A percentile compares a stretch with the other conserved stretches of the same genome.
Evolutionary conservation across 2,329 filamentous ascomycete species (phyloP).

Genomic region (Penicillium fuscoglaucum): DNA sequence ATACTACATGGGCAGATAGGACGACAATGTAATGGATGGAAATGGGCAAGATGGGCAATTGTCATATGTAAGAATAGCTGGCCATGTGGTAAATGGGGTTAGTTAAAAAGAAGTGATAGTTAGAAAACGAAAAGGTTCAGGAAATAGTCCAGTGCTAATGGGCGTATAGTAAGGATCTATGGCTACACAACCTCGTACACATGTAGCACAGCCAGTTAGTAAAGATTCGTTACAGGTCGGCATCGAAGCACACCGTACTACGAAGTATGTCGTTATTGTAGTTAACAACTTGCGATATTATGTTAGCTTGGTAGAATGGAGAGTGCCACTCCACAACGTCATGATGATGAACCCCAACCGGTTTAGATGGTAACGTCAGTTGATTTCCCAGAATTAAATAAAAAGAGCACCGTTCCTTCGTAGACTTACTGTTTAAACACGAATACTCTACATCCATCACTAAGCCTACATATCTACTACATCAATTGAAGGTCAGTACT

Average conservation of each 20-base stretch:
- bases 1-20: not conserved
- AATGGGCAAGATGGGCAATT: not conserved
- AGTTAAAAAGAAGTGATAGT: no score
- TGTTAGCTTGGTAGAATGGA: not conserved
- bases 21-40: not conserved
- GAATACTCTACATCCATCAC: not conserved
- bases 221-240: not conserved
- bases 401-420: not conserved
- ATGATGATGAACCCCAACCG: slow-evolving; percentile 33
- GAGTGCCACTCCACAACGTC: slow-evolving; percentile 23
- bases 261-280: not conserved
- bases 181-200: not conserved
- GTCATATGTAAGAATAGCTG: not conserved
- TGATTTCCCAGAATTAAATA: not conserved
- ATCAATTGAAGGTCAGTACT: not conserved
- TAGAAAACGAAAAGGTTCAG: not conserved
- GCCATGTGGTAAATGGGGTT: no score
- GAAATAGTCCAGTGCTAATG: not conserved
- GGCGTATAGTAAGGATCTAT: not conserved
- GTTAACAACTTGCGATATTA: no score
- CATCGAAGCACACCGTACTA: not conserved
- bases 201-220: not conserved
- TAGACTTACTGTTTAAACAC: not conserved
- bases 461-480: no score
- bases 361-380: slow-evolving; percentile 23